These are phyloP conservation scores for Xylaria digitata DNA, from an alignment of 2,329 filamentous ascomycete genomes.

Conservation along the genomic window DNA sequence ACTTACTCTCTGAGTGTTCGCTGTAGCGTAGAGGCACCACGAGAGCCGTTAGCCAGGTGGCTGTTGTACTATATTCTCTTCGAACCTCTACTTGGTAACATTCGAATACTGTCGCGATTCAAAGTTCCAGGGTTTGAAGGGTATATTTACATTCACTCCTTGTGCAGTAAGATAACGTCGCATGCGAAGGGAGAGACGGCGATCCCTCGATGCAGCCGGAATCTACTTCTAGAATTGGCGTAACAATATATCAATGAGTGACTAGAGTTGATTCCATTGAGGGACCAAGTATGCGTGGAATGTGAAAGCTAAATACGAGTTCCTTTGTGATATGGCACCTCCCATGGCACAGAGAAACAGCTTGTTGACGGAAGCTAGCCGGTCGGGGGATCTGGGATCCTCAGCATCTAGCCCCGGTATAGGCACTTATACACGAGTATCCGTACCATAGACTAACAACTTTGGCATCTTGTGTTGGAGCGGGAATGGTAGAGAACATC, in stretches of 20 bases:
- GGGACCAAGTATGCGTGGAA: background rate
- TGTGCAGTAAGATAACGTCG: background rate
- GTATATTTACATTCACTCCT: background rate
- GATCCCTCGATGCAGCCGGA: background rate
- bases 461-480: too few relatives aligned
- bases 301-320: background rate
- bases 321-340: too few relatives aligned
- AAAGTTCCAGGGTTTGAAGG: background rate
- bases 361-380: too few relatives aligned
- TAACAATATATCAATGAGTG: slow-evolving; percentile 16
- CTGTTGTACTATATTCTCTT: background rate
- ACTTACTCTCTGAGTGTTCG: background rate
- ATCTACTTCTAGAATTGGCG: background rate
- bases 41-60: too few relatives aligned
- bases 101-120: background rate
- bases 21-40: background rate
- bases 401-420: too few relatives aligned
- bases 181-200: background rate
- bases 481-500: too few relatives aligned
- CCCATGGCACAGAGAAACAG: too few relatives aligned
- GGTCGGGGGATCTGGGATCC: too few relatives aligned
- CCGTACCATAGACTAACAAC: too few relatives aligned
- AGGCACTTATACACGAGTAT: too few relatives aligned
- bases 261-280: slow-evolving; percentile 9
- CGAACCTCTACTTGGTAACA: background rate